Evolutionary conservation across 176 grass and related monocot genomes (phyloP), one percentile per base, ranked within the genome.

Genomic region (Poa annua): DNA sequence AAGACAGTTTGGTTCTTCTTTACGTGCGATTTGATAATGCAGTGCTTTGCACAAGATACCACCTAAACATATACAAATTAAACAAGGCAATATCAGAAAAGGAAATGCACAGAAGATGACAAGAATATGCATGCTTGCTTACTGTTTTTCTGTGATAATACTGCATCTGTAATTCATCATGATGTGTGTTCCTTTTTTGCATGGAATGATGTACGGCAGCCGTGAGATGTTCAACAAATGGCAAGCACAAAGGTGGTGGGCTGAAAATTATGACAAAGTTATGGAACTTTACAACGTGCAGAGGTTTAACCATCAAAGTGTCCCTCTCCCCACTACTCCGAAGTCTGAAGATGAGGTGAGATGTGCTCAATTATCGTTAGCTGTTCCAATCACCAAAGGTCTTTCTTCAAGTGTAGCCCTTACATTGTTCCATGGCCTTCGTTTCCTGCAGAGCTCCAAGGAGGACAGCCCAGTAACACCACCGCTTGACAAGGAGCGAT

Each of bases 241-340:
- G 91, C 97, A 94, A 91, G 93, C 97, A 8, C 97, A 99, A 75
- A 86, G 91, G 38, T 99, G 97, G 97, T 99, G 97, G 97, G 89
- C 93, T 78, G 93, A 99, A 78, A 99, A 99, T 56, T 94, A 99
- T 63, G 93, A 99, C 80, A 96, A 90, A 80, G 91, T 99, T 71
- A 92, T 94, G 93, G 97, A 99, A 45, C 83, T 99, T 73, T 99
- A 99, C 78, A 99, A 99, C 34, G 97, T 99, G 17, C 93, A 94
- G 84, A 94, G 79, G 76, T 99, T 99, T 88, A 91, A 96, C 63
- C 85, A 78, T 47, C 81, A 96, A 83, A 66, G 74, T 32, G 86
- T 92, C 68, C 89, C 97, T 56, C 93, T 99, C n/a, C 93, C 93
- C 17, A 86, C 79, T 49, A 90, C 93, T 82, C 89, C 93, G 26